phyloP scores from a whole-genome alignment of 495 filamentous ascomycete genomes.

The Podospora tetraspora region DNA sequence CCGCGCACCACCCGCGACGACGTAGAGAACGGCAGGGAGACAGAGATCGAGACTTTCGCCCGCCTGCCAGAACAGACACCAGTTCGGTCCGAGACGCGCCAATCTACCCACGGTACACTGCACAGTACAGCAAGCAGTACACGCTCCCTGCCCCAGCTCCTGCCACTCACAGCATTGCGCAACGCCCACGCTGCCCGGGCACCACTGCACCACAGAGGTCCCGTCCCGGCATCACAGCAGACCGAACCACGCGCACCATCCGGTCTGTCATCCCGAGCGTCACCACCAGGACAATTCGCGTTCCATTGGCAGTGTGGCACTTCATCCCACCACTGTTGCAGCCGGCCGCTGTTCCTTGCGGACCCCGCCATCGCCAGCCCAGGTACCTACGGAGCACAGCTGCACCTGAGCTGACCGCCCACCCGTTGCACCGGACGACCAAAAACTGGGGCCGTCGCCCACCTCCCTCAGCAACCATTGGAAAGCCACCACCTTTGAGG shows the following conservation, averaged over 20 bases:
- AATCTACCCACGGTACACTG: neutral
- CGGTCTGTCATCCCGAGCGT: neutral
- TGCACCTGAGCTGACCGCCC: conserved; percentile 28
- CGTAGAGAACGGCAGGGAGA: conserved; percentile 11
- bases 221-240: neutral
- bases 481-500: neutral
- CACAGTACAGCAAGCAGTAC: neutral
- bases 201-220: conserved; percentile 7
- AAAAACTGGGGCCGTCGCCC: conserved; percentile 18
- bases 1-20: conserved; percentile 1
- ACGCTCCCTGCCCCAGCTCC: conserved; percentile 3
- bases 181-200: conserved; percentile 1
- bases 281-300: too few relatives aligned
- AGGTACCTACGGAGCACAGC: conserved; percentile 21
- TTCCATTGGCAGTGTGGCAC: neutral
- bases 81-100: neutral
- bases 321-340: neutral
- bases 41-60: neutral
- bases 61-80: neutral
- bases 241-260: conserved; percentile 13
- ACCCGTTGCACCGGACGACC: conserved; percentile 36
- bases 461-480: conserved; percentile 23
- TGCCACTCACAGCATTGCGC: conserved; percentile 3
- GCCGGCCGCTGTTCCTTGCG: conserved; percentile 1
- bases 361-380: conserved; percentile 25